These are phyloP conservation scores for Quercus parvula DNA, from an alignment of 306 rosid species.

Conservation along the genomic window DNA sequence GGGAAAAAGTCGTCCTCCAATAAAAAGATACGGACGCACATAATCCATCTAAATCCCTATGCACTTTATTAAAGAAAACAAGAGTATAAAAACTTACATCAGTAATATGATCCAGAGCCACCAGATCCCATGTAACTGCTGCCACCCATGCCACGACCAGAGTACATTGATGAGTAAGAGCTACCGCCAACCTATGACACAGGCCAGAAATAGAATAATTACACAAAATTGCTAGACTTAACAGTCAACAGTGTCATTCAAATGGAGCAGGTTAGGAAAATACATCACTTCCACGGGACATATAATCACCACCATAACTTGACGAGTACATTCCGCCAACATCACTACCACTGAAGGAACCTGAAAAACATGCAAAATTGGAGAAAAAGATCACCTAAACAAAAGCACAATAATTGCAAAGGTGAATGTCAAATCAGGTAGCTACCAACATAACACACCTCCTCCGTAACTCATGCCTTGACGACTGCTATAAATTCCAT, in stretches of 20 bases:
- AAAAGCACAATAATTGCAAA: not conserved
- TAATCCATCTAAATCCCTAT: not conserved
- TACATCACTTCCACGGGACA: conserved; percentile 85
- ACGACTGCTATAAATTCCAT: conserved; percentile 69
- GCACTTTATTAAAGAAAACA: not conserved
- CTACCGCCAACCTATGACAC: conserved; percentile 68
- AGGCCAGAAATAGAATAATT: conserved; percentile 5
- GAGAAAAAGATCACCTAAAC: conserved; percentile 2
- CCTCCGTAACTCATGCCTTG: conserved; percentile 55
- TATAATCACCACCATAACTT: conserved; percentile 73
- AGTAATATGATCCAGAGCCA: conserved; percentile 84
- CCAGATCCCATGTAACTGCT: conserved; percentile 77
- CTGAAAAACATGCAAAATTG: conserved; percentile 35
- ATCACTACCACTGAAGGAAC: conserved; percentile 66
- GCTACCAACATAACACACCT: conserved; percentile 39
- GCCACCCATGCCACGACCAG: conserved; percentile 72
- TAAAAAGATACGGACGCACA: conserved; percentile 10
- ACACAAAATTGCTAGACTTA: not conserved
- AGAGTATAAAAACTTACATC: conserved; percentile 47
- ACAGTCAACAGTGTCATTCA: not conserved
- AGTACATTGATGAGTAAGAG: conserved; percentile 72
- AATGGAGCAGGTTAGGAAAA: conserved; percentile 21
- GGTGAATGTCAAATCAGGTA: conserved; percentile 7
- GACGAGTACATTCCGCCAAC: conserved; percentile 78
- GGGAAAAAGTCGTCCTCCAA: conserved; percentile 24